Base-by-base conservation (phyloP, 179 eudicot genomes). In the Silene coronaria region DNA sequence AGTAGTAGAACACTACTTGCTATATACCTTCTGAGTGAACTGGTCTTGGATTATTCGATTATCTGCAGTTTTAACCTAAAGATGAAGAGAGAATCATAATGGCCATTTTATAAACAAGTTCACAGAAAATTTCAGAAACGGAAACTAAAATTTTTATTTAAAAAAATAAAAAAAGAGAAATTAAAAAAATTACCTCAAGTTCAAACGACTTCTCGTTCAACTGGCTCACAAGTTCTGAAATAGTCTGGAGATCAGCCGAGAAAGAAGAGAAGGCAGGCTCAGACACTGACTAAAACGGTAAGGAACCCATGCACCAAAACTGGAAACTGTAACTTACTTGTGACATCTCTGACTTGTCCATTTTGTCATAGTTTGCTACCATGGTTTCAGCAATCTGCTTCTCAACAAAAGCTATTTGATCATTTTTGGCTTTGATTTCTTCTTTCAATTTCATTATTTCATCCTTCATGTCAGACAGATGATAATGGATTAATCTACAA, bases 41-140 rank as follows among this genome's bases (percentile, higher is more conserved):
- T 96, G 99, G 80, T 93, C 99, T 75, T 96, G 99, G 79, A 93
- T 91, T 85, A 96, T 84, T 77, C 97, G 84, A 79, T 96, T 96
- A 81, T 96, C 99, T 16, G 98, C 99, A 68, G 79, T 80, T 86
- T 93, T 88, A 38, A 96, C 99, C 99, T 96, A 82, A 75, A 59
- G 24, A 74, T n/a, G 62, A 21, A n/a, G 19, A 45, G 59, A 19
- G 16, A 53, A 63, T 26, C 22, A 32, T 65, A 22, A 72, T 2
- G 2, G 34, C 28, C 66, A 53, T 17, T 53, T 53, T 12, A 53
- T 38, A 64, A 6, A n/a, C 55, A 57, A 72, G 17, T 27, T 53
- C 34, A 26, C 10, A 12, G 36, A 6, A 48, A 51, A 16, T 51
- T 51, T 51, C 19, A 51, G 57, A 51, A 51, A 51, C 57, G 16